Evolutionary conservation across 495 filamentous ascomycete species (phyloP), one percentile per base, ranked within the genome.

Genomic region (Platismatia glauca): DNA sequence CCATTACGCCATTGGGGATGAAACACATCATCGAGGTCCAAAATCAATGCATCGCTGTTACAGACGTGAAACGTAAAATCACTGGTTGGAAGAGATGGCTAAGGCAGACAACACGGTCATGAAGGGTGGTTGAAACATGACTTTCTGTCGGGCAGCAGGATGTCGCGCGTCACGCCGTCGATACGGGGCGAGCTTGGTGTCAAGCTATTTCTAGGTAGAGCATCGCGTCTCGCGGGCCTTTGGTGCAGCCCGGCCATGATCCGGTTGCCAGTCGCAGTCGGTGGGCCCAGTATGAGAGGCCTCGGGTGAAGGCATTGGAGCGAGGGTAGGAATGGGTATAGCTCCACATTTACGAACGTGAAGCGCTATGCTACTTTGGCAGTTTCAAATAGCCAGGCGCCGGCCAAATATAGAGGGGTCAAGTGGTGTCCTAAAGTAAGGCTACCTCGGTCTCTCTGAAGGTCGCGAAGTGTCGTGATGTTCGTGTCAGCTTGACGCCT

Each of bases 161-260:
- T 70, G 62, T 70, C 68, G 68, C 68, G 68, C 68, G 68, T 70
- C 50, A 53, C 50, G 50, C 50, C 16, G 27, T 53, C 66, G 65
- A 67, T 44, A 57, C 46, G 55, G 59, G 46, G 63, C 22, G 22
- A 39, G 20, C 16, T 37, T 58, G 60, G 34, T 38, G 56, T 59
- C 33, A 31, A 46, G 43, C 38, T 63, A 66, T 63, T 63, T 55
- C 41, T 33, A 55, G 50, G 6, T 50, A 27, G 37, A n/a, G 35
- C 11, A 59, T 38, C 56, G 60, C 56, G 59, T 62, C 61, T 52
- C 60, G 60, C 35, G 60, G 16, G 33, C 4, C 48, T 27, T 31
- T 44, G 27, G 35, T 22, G 56, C 31, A 18, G 5, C 33, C 24
- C 34, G n/a, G 37, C 38, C 35, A 41, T 39, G 13, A 11, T 44